Conservation (phyloP, 192 early-diverging fungal species). For the Fimicolochytrium jonesii region DNA sequence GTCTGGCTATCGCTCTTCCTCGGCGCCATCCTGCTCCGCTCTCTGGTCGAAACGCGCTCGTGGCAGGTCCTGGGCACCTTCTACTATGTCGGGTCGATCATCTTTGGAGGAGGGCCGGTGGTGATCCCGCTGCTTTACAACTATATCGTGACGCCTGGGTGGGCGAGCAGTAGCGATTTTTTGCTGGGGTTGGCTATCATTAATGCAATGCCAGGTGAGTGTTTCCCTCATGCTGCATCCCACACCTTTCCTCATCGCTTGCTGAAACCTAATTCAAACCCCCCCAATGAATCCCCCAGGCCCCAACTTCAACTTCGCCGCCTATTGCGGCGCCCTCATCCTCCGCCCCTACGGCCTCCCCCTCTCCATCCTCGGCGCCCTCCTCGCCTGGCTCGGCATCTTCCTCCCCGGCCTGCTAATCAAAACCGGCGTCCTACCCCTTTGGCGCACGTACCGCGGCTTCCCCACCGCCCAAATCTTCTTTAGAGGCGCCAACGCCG, state of each 20-base stretch:
- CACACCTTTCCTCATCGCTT: too few species aligned
- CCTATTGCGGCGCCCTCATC: constrained; percentile 56
- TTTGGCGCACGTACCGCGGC: constrained; percentile 53
- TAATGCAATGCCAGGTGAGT: constrained; percentile 33
- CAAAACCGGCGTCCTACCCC: constrained; percentile 54
- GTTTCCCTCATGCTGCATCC: too few species aligned
- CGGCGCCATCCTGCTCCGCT: constrained; percentile 34
- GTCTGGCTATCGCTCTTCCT: constrained; percentile 49
- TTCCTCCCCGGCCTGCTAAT: constrained; percentile 59
- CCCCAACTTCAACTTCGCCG: constrained; percentile 68
- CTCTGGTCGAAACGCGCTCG: constrained; percentile 6
- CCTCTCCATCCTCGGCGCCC: constrained; percentile 40
- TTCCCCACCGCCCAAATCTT: constrained; percentile 35
- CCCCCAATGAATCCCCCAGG: too few species aligned
- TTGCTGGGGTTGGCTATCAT: constrained; percentile 62
- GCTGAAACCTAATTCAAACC: too few species aligned
- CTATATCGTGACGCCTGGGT: constrained; percentile 49
- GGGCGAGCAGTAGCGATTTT: constrained; percentile 56
- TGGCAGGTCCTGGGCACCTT: constrained; percentile 44
- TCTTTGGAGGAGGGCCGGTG: constrained; percentile 53
- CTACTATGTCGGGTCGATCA: constrained; percentile 37
- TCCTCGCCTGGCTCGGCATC: constrained; percentile 54
- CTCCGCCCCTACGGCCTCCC: constrained; percentile 31
- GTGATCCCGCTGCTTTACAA: constrained; percentile 49
- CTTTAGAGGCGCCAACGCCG: constrained; percentile 60